phyloP scores from a whole-genome alignment of 352 stramenopile species.

The Phytopythium montanum region DNA sequence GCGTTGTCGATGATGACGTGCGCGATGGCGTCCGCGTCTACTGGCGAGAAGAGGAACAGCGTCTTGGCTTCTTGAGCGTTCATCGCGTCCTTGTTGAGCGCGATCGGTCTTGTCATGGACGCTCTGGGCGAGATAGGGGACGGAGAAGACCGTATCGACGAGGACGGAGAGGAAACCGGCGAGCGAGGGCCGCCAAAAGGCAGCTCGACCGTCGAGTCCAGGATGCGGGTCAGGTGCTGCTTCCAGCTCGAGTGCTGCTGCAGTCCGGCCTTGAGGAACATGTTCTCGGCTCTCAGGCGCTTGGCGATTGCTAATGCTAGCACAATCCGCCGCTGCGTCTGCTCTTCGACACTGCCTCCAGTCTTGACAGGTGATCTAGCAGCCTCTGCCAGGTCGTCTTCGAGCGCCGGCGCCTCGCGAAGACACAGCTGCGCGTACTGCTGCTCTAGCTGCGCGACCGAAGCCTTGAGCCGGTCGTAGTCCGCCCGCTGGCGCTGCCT shows the following conservation, averaged over 20 bases:
- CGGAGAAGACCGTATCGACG: too few species aligned
- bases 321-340: conserved; percentile 8
- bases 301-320: conserved; percentile 22
- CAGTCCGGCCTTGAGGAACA: conserved; percentile 32
- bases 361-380: too few species aligned
- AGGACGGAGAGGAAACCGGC: too few species aligned
- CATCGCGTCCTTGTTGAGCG: conserved; percentile 7
- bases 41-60: conserved; percentile 28
- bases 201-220: conserved; percentile 18
- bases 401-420: too few species aligned
- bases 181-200: background rate
- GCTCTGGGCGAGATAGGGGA: too few species aligned
- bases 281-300: conserved; percentile 34
- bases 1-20: conserved; percentile 36
- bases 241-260: conserved; percentile 34
- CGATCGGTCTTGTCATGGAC: background rate
- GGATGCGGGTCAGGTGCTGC: conserved; percentile 20
- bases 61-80: conserved; percentile 24
- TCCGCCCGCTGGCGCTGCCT: too few species aligned
- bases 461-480: too few species aligned
- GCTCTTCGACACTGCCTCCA: too few species aligned
- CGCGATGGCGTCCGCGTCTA: conserved; percentile 30
- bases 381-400: too few species aligned
- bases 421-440: too few species aligned
- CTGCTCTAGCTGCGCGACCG: too few species aligned